Percentiles rank a stretch among this genome's conserved stretches.
These are phyloP conservation scores for Chenopodium berlandieri DNA, from an alignment of 148 eudicot species.

Conservation along the genomic window DNA sequence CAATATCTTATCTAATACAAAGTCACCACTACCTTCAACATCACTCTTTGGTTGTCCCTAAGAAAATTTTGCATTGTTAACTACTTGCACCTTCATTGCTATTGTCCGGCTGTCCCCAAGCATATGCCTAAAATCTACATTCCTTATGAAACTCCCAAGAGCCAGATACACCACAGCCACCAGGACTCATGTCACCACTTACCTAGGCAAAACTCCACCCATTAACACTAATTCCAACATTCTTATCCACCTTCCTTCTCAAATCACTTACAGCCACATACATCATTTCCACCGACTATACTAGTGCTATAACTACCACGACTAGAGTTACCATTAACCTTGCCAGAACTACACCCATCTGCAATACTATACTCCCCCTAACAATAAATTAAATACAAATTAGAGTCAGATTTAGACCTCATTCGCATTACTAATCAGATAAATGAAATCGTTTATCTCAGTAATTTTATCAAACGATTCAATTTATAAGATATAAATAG, in stretches of 20 bases:
- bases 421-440: conserved; percentile 49
- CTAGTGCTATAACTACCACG: no score
- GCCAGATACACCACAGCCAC: not conserved
- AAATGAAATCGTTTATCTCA: conserved; percentile 73
- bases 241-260: not conserved
- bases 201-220: not conserved
- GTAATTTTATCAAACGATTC: conserved; percentile 38
- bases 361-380: no score
- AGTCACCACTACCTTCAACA: not conserved
- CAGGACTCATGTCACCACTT: not conserved
- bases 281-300: no score
- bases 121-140: not conserved
- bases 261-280: no score
- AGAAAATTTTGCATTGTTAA: no score
- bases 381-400: no score
- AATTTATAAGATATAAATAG: conserved; percentile 33
- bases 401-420: conserved; percentile 37
- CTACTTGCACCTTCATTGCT: not conserved
- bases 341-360: conserved; percentile 28
- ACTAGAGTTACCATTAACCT: conserved; percentile 17
- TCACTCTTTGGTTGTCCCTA: no score
- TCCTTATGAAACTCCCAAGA: not conserved
- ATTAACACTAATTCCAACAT: not conserved
- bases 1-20: not conserved
- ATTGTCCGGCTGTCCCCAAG: conserved; percentile 13